Conservation (phyloP, 2,329 filamentous ascomycete genomes). For the Scedosporium apiospermum region DNA sequence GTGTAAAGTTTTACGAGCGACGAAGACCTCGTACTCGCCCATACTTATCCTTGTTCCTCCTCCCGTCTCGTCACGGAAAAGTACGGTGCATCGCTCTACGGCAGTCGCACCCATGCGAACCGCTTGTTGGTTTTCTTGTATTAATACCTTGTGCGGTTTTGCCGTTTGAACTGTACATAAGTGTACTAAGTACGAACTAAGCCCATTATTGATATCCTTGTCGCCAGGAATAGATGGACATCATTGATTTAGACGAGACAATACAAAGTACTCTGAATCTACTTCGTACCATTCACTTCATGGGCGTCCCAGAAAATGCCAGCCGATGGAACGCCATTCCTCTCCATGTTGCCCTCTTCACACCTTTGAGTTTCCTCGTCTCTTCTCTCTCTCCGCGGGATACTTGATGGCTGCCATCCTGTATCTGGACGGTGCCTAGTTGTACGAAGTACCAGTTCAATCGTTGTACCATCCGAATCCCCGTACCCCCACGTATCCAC, state of each 20-base stretch:
- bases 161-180: neutral
- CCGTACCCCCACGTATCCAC: too few relatives aligned
- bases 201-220: neutral
- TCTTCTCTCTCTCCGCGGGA: too few relatives aligned
- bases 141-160: neutral
- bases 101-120: neutral
- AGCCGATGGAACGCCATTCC: neutral
- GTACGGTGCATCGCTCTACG: neutral
- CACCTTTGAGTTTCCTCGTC: too few relatives aligned
- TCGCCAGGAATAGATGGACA: neutral
- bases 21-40: neutral
- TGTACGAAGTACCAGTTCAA: too few relatives aligned
- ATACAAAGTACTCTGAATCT: neutral
- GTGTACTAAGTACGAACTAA: too few relatives aligned
- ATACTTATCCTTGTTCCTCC: neutral
- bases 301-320: neutral
- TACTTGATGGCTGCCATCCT: too few relatives aligned
- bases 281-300: neutral
- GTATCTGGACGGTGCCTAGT: too few relatives aligned
- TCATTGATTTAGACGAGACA: neutral
- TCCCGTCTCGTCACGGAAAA: neutral
- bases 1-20: neutral
- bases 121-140: neutral
- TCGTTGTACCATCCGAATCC: too few relatives aligned
- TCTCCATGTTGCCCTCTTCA: too few relatives aligned